Evolutionary conservation across 106 monocot species (phyloP), one percentile per base, ranked within the genome.

Genomic region (Ottelia alismoides): DNA sequence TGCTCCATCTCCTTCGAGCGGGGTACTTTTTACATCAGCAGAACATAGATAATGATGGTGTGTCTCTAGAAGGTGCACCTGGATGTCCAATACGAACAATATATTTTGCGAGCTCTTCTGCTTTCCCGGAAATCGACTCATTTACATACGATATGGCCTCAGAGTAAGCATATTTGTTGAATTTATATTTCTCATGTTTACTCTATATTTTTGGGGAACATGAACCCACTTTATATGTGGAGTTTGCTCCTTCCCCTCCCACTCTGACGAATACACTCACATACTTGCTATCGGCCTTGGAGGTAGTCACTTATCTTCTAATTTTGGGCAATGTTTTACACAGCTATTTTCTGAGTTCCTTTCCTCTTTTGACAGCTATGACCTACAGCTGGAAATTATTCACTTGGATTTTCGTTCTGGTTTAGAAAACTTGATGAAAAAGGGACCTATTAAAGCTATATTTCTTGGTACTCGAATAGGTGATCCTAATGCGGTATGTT

Each of bases 401-500:
- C 64, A 64, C 31, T 77, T 61, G 26, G 98, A 98, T 79, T 98
- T 98, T 52, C 90, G 86, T 71, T 72, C 82, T 59, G 98, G 98
- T n/a, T 63, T 98, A 66, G 85, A 85, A 68, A 67, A 66, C 51
- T 45, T 98, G 14, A 51, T 83, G 2, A 77, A 69, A 56, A 77
- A 83, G 60, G 90, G 77, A 73, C 76, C 90, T 16, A 90, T 70
- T 26, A 86, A 86, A 72, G 98, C 98, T 73, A 90, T 98, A 66
- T 83, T 98, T 44, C 76, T 98, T 69, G 98, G 98, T 46, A 98
- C 98, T n/a, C 70, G 98, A 63, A 98, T 98, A 68, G 98, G 98
- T 21, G 98, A 98, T 70, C 98, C 98, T 28, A 98, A 98, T 83
- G 98, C 98, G 51, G 96, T 98, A 85, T 58, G 17, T 66, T 14